These are phyloP conservation scores for Boletus rex-veris DNA, from an alignment of 768 basidiomycete genomes.

Conservation along the genomic window DNA sequence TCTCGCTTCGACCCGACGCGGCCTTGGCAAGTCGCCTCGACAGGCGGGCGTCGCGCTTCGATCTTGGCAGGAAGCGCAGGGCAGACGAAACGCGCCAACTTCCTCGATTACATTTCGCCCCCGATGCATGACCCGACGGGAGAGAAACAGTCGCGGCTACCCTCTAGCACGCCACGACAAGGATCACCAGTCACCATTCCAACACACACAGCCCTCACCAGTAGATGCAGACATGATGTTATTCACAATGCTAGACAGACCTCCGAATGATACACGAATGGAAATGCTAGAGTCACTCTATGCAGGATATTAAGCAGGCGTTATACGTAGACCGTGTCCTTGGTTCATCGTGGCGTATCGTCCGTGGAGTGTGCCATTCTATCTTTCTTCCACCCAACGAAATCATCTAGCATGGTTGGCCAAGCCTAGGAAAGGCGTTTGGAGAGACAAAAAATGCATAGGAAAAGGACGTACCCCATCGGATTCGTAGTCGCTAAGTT, in stretches of 20 bases:
- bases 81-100: slow-evolving; percentile 10
- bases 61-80: slow-evolving; percentile 17
- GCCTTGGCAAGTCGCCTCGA: background rate
- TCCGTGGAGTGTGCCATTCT: slow-evolving; percentile 10
- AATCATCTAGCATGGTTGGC: slow-evolving; percentile 81
- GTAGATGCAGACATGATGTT: background rate
- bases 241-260: background rate
- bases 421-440: slow-evolving; percentile 52
- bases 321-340: slow-evolving; percentile 10
- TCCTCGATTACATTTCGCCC: slow-evolving; percentile 23
- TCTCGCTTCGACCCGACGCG: background rate
- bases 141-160: background rate
- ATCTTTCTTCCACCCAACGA: slow-evolving; percentile 60
- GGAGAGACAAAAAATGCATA: background rate
- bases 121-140: slow-evolving; percentile 2
- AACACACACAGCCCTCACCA: background rate
- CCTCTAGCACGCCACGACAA: background rate
- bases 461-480: slow-evolving; percentile 58
- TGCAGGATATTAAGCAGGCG: slow-evolving; percentile 16
- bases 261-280: slow-evolving; percentile 1
- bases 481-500: slow-evolving; percentile 65
- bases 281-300: slow-evolving; percentile 7
- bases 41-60: slow-evolving; percentile 21
- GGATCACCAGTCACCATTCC: background rate
- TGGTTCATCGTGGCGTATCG: slow-evolving; percentile 4